phyloP scores from a whole-genome alignment of 768 basidiomycete genomes.

The Cytidiella melzeri region DNA sequence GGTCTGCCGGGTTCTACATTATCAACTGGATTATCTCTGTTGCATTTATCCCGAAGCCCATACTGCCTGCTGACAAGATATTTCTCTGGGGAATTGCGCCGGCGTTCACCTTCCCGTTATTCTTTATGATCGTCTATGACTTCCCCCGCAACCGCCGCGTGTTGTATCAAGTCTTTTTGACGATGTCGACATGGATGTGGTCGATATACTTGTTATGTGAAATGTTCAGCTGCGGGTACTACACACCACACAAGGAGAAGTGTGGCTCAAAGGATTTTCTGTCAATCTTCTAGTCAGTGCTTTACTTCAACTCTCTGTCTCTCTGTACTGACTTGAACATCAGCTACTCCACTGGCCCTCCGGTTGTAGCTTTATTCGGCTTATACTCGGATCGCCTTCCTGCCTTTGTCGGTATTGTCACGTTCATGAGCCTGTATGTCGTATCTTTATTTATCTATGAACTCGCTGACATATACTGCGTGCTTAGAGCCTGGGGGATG shows the following conservation, averaged over 20 bases:
- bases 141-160: constrained; percentile 56
- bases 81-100: constrained; percentile 63
- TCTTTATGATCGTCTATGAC: constrained; percentile 63
- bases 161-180: constrained; percentile 55
- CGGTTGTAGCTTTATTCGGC: constrained; percentile 70
- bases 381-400: constrained; percentile 59
- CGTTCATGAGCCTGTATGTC: constrained; percentile 51
- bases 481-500: background rate
- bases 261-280: constrained; percentile 40
- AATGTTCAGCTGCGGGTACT: constrained; percentile 27
- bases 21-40: constrained; percentile 63
- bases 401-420: constrained; percentile 51
- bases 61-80: constrained; percentile 46
- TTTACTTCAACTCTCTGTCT: background rate
- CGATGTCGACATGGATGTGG: constrained; percentile 61
- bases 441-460: background rate
- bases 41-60: constrained; percentile 42
- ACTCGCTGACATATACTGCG: no score
- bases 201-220: constrained; percentile 37
- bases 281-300: constrained; percentile 28
- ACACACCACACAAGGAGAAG: constrained; percentile 32
- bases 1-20: constrained; percentile 59
- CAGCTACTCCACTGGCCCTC: no score
- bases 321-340: constrained; percentile 38
- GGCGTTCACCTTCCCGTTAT: constrained; percentile 51